Conservation (phyloP, 768 basidiomycete genomes). For the Sutorius australiensis region DNA sequence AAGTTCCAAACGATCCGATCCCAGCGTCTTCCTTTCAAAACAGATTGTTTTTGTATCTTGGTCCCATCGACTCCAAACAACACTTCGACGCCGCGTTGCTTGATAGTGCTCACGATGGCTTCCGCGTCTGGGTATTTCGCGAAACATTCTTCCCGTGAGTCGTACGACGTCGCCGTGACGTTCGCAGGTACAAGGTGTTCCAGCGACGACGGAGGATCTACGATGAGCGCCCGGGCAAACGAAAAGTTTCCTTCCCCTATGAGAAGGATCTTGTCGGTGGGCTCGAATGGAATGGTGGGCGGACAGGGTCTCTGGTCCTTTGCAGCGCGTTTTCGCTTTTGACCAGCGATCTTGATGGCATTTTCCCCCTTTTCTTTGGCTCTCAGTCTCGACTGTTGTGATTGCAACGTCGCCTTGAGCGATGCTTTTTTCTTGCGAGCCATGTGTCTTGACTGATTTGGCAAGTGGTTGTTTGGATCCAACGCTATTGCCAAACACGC, state of each 20-base stretch:
- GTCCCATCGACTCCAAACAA: constrained; percentile 86
- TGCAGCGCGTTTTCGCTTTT: constrained; percentile 40
- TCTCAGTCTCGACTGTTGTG: constrained; percentile 64
- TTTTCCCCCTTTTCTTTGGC: constrained; percentile 59
- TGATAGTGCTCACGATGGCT: constrained; percentile 52
- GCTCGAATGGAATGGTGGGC: constrained; percentile 61
- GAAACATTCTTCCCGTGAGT: constrained; percentile 70
- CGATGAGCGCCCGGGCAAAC: constrained; percentile 72
- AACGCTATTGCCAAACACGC: constrained; percentile 26
- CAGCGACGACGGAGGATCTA: constrained; percentile 42
- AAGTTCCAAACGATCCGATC: constrained; percentile 93
- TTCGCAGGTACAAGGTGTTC: constrained; percentile 57
- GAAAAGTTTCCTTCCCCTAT: constrained; percentile 97
- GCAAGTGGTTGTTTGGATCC: constrained; percentile 29
- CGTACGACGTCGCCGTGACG: constrained; percentile 82
- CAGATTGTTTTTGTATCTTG: constrained; percentile 54
- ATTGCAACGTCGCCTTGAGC: constrained; percentile 64
- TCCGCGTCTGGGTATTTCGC: constrained; percentile 77
- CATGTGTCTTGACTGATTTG: constrained; percentile 9
- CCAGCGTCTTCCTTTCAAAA: constrained; percentile 61
- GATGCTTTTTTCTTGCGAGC: constrained; percentile 51
- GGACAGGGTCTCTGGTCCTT: constrained; percentile 36
- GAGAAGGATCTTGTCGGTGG: constrained; percentile 66
- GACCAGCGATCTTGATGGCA: constrained; percentile 39
- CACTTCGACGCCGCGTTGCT: constrained; percentile 60